These are phyloP conservation scores for Colletotrichum noveboracense DNA, from an alignment of 2,329 filamentous ascomycete genomes.

Conservation along the genomic window DNA sequence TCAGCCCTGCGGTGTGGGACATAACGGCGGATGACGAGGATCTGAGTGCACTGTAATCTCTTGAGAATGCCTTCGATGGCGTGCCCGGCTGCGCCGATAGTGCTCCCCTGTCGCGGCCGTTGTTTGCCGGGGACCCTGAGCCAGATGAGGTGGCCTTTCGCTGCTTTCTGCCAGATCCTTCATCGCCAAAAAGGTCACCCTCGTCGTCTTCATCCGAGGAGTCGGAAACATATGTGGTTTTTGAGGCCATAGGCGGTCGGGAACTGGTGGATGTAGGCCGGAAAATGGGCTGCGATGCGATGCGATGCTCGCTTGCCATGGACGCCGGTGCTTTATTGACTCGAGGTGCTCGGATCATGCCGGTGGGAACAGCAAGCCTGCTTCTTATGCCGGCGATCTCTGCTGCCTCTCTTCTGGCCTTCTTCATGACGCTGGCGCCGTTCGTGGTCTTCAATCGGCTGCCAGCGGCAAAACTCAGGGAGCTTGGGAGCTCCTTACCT, in stretches of 20 bases:
- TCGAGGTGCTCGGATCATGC: conserved; percentile 40
- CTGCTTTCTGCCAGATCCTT: background rate
- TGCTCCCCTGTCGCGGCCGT: background rate
- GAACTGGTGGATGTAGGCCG: conserved; percentile 24
- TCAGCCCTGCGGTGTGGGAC: background rate
- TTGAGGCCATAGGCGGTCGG: conserved; percentile 13
- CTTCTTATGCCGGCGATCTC: conserved; percentile 50
- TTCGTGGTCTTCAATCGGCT: conserved; percentile 57
- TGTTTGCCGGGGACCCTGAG: background rate
- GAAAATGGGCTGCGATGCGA: conserved; percentile 43
- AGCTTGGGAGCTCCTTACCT: conserved; percentile 33
- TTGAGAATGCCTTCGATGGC: background rate
- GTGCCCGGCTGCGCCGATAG: background rate
- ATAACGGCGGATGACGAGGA: background rate
- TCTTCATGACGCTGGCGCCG: conserved; percentile 59
- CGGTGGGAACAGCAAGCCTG: conserved; percentile 15
- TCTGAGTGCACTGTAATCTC: background rate
- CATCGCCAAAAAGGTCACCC: conserved; percentile 5
- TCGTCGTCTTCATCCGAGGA: conserved; percentile 26
- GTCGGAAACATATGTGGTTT: conserved; percentile 44
- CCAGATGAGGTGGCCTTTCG: background rate
- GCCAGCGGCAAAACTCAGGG: conserved; percentile 50
- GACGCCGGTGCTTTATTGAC: conserved; percentile 48
- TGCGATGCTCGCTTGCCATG: conserved; percentile 59
- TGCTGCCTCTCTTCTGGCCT: conserved; percentile 60